Percentiles rank a stretch among this genome's conserved stretches.
Conservation (phyloP, 768 basidiomycete species). For the Boletus rex-veris region DNA sequence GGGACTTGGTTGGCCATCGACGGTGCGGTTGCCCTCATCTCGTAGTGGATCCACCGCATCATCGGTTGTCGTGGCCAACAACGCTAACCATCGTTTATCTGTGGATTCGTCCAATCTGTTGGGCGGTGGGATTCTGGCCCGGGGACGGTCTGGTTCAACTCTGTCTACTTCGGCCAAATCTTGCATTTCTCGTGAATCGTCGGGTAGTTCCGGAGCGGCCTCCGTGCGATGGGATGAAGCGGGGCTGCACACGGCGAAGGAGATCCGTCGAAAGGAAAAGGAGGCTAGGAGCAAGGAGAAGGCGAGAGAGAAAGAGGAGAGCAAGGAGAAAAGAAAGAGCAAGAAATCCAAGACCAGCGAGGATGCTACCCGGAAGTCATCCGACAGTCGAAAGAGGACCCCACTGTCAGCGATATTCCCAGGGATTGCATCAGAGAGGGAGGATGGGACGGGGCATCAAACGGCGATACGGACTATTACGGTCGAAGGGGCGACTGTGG, state of each 20-base stretch:
- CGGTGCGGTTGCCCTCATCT: slow-evolving; percentile 42
- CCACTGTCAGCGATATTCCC: slow-evolving; percentile 62
- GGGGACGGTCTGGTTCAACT: slow-evolving; percentile 37
- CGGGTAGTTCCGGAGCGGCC: slow-evolving; percentile 39
- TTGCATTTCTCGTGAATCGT: slow-evolving; percentile 37
- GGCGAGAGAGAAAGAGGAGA: slow-evolving; percentile 29
- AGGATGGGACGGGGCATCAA: slow-evolving; percentile 6
- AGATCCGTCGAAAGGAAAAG: slow-evolving; percentile 40
- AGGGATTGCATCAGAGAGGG: slow-evolving; percentile 25
- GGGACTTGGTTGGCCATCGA: slow-evolving; percentile 58
- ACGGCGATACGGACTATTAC: slow-evolving; percentile 5
- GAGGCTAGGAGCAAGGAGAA: slow-evolving; percentile 36
- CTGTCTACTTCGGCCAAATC: slow-evolving; percentile 43
- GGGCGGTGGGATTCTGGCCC: slow-evolving; percentile 30
- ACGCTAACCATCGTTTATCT: slow-evolving; percentile 21
- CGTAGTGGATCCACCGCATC: slow-evolving; percentile 37
- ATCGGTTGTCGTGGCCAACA: slow-evolving; percentile 24
- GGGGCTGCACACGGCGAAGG: slow-evolving; percentile 46
- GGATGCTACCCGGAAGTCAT: slow-evolving; percentile 40
- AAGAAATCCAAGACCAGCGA: slow-evolving; percentile 28
- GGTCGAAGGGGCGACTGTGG: no score
- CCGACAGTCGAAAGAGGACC: slow-evolving; percentile 53
- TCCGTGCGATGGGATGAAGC: slow-evolving; percentile 53
- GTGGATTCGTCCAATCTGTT: slow-evolving; percentile 32
- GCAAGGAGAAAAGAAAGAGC: slow-evolving; percentile 31